These are phyloP conservation scores for Arctium lappa DNA, from an alignment of 129 eudicot genomes.

Conservation along the genomic window DNA sequence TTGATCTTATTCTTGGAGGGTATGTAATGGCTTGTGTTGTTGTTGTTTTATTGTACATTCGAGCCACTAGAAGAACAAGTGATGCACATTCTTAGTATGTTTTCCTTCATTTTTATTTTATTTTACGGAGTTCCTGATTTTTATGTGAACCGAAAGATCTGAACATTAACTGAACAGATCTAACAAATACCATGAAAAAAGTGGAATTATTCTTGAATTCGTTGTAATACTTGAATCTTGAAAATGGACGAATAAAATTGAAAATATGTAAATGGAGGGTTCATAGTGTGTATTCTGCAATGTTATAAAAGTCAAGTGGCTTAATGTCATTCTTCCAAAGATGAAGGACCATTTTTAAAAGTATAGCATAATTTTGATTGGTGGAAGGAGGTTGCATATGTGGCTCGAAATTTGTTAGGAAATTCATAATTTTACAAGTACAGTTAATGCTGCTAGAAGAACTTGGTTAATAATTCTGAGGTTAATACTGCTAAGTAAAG, in stretches of 20 bases:
- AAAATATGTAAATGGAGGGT: not conserved
- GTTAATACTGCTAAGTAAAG: too few relatives aligned
- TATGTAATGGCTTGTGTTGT: slow-evolving; percentile 46
- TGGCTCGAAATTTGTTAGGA: too few relatives aligned
- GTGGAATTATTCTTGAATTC: not conserved
- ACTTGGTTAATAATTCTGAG: too few relatives aligned
- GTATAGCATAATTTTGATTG: not conserved
- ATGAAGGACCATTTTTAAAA: not conserved
- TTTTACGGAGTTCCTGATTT: not conserved
- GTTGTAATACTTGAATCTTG: not conserved
- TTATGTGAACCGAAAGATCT: not conserved
- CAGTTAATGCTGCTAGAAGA: too few relatives aligned
- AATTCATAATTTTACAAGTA: too few relatives aligned
- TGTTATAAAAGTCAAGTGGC: not conserved
- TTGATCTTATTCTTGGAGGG: slow-evolving; percentile 57
- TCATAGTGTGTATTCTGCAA: not conserved
- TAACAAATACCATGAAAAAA: not conserved
- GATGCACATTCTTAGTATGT: slow-evolving; percentile 3
- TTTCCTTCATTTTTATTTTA: not conserved
- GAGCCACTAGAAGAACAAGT: slow-evolving; percentile 31
- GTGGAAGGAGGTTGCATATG: not conserved
- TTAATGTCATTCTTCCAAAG: not conserved
- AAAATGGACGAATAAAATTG: not conserved
- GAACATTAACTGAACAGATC: not conserved
- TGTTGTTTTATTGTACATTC: slow-evolving; percentile 45